phyloP scores from a whole-genome alignment of 768 basidiomycete genomes.

The Austroboletus festivus region DNA sequence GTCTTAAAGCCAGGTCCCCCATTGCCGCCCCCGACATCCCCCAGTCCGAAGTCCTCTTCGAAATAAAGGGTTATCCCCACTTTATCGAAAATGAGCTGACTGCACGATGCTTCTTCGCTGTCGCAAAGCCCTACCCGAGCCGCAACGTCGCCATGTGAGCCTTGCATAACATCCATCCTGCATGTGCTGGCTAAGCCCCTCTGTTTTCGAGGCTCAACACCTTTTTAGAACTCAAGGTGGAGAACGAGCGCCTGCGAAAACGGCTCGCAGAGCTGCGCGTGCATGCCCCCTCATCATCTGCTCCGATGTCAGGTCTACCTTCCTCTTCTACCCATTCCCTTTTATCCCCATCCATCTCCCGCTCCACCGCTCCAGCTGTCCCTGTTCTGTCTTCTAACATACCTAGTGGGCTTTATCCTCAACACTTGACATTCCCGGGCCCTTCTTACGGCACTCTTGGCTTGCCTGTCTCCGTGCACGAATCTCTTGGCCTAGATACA shows the following conservation, averaged over 20 bases:
- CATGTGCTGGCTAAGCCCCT: slow-evolving; percentile 1
- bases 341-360: slow-evolving; percentile 28
- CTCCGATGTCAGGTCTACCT: slow-evolving; percentile 12
- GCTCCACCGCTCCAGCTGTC: slow-evolving; percentile 20
- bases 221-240: slow-evolving; percentile 79
- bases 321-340: slow-evolving; percentile 23
- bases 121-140: slow-evolving; percentile 75
- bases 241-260: slow-evolving; percentile 77
- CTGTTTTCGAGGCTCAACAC: slow-evolving; percentile 55
- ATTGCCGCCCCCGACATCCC: slow-evolving; percentile 23
- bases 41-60: slow-evolving; percentile 58
- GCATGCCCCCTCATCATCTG: slow-evolving; percentile 17
- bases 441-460: slow-evolving; percentile 17
- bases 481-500: slow-evolving; percentile 16
- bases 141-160: slow-evolving; percentile 68
- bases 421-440: slow-evolving; percentile 4
- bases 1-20: slow-evolving; percentile 50
- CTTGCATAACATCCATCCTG: neutral
- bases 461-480: slow-evolving; percentile 14
- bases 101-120: slow-evolving; percentile 66
- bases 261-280: slow-evolving; percentile 48
- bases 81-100: slow-evolving; percentile 36
- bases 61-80: slow-evolving; percentile 66
- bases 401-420: slow-evolving; percentile 16
- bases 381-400: slow-evolving; percentile 11